Percentiles rank a stretch among this genome's conserved stretches.
Evolutionary conservation across 192 early-diverging fungal genomes (phyloP).

Genomic region (Neocallimastix lanati): DNA sequence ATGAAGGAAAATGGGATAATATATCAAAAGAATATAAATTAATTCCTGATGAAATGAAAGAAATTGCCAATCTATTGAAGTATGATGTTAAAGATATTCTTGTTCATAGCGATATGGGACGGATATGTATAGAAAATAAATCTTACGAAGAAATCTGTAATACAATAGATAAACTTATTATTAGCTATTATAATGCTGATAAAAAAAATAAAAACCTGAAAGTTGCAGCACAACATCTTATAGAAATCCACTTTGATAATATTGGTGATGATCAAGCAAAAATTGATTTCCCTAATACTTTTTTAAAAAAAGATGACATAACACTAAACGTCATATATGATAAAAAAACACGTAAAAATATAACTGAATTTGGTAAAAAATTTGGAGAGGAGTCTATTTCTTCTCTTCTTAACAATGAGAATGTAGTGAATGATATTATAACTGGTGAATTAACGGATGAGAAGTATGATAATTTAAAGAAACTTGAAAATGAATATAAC

Average conservation of each 20-base stretch:
- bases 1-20: background rate
- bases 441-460: too few relatives aligned
- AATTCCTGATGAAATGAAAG: background rate
- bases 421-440: too few relatives aligned
- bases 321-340: background rate
- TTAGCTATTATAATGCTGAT: too few relatives aligned
- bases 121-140: background rate
- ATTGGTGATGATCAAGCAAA: background rate
- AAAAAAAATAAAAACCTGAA: too few relatives aligned
- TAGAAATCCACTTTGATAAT: background rate
- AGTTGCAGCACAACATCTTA: too few relatives aligned
- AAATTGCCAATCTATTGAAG: background rate
- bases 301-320: background rate
- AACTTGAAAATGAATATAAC: too few relatives aligned
- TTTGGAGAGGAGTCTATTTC: too few relatives aligned
- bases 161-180: background rate
- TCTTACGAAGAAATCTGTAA: background rate
- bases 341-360: too few relatives aligned
- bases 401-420: too few relatives aligned
- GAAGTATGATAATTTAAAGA: too few relatives aligned
- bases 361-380: too few relatives aligned
- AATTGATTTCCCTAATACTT: background rate
- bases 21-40: background rate
- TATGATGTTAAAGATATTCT: background rate
- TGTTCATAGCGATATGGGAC: background rate